phyloP scores from a whole-genome alignment of 2,329 filamentous ascomycete genomes.

The Colletotrichum acutatum region DNA sequence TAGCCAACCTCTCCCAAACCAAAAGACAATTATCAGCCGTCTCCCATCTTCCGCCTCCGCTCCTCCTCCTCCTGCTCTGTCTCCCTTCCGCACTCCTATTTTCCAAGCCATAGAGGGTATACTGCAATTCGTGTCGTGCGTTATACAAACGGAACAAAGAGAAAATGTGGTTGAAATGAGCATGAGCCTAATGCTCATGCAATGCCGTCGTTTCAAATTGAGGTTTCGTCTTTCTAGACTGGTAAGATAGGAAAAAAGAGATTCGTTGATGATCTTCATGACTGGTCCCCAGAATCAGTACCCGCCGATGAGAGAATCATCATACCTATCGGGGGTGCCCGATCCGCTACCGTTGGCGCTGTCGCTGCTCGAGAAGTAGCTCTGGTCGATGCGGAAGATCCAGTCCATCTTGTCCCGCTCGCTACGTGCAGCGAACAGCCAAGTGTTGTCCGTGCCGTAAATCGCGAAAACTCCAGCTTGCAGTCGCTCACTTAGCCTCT shows the following conservation, averaged over 20 bases:
- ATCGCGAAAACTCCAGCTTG: slow-evolving; percentile 88
- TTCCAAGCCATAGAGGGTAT: slow-evolving; percentile 34
- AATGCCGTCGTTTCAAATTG: slow-evolving; percentile 7
- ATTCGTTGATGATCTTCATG: slow-evolving; percentile 5
- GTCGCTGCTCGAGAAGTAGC: slow-evolving; percentile 63
- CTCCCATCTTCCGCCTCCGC: not conserved
- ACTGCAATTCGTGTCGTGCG: slow-evolving; percentile 33
- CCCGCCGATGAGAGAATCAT: slow-evolving; percentile 32
- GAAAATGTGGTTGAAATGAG: slow-evolving; percentile 23
- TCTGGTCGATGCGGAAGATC: slow-evolving; percentile 95
- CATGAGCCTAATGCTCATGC: slow-evolving; percentile 6
- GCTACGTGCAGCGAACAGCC: slow-evolving; percentile 89
- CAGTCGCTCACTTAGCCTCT: slow-evolving; percentile 66
- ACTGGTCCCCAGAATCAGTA: slow-evolving; percentile 10
- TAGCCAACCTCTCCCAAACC: not conserved
- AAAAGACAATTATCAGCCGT: not conserved
- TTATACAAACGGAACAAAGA: slow-evolving; percentile 35
- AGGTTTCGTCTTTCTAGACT: slow-evolving; percentile 17
- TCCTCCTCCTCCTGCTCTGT: not conserved
- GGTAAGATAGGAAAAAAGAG: not conserved
- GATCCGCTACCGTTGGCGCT: slow-evolving; percentile 52
- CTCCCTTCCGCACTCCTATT: not conserved
- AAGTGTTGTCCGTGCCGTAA: slow-evolving; percentile 94
- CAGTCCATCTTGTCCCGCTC: slow-evolving; percentile 96
- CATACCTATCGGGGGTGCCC: slow-evolving; percentile 46